Conservation (phyloP, 306 rosid species). For the Alnus rubra region DNA sequence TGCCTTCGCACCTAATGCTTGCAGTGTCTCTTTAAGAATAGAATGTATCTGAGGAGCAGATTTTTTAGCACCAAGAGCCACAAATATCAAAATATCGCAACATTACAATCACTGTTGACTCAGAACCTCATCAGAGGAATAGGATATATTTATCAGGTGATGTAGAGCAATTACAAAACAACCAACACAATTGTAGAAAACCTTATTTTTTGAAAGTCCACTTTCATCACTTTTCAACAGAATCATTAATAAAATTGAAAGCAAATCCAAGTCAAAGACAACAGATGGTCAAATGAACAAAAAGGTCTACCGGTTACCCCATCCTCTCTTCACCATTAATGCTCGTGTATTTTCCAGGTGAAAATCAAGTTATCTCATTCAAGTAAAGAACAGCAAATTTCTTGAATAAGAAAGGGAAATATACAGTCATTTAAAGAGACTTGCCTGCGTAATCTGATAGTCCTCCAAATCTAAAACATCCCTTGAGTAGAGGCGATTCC, state of each 20-base stretch:
- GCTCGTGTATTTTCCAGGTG: not conserved
- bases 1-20: constrained; percentile 82
- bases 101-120: constrained; percentile 6
- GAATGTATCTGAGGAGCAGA: constrained; percentile 54
- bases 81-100: constrained; percentile 11
- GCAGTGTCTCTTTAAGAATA: constrained; percentile 76
- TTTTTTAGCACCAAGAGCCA: constrained; percentile 29
- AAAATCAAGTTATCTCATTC: not conserved
- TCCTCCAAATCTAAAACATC: constrained; percentile 60
- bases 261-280: not conserved
- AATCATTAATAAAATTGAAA: not conserved
- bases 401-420: not conserved
- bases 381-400: not conserved
- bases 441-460: constrained; percentile 66
- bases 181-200: constrained; percentile 2
- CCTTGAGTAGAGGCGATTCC: constrained; percentile 93
- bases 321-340: not conserved
- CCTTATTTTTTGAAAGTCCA: not conserved
- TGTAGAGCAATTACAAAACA: not conserved
- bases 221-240: not conserved
- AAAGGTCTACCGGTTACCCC: not conserved
- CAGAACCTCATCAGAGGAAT: constrained; percentile 2
- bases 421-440: constrained; percentile 16
- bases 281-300: not conserved
- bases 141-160: constrained; percentile 8